Evolutionary conservation across 2,329 filamentous ascomycete species (phyloP).

Genomic region (Fusarium tuaranense): DNA sequence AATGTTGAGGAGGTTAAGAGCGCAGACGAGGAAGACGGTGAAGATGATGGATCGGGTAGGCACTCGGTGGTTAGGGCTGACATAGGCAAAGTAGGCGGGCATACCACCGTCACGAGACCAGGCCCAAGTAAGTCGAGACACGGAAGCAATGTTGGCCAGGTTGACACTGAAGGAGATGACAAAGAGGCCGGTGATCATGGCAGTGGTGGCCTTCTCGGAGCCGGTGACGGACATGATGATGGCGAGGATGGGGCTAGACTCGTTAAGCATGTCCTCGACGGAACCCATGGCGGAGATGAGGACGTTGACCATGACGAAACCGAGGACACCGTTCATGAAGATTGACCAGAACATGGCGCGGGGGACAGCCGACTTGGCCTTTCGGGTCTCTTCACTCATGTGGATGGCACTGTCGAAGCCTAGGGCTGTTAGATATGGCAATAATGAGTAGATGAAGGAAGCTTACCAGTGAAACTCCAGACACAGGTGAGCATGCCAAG

Average conservation of each 20-base stretch:
- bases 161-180: conserved; percentile 43
- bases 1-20: conserved; percentile 42
- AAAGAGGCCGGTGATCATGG: conserved; percentile 41
- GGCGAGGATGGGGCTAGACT: conserved; percentile 39
- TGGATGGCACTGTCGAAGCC: conserved; percentile 43
- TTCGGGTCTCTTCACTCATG: conserved; percentile 43
- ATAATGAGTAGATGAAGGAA: fast-evolving
- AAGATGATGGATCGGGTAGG: conserved; percentile 38
- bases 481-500: conserved; percentile 42
- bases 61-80: conserved; percentile 39
- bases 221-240: conserved; percentile 36
- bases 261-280: conserved; percentile 37
- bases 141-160: conserved; percentile 40
- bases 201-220: conserved; percentile 35
- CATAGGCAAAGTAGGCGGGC: conserved; percentile 40
- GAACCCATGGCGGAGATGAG: conserved; percentile 43
- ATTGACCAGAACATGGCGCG: conserved; percentile 46
- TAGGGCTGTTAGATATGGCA: not conserved
- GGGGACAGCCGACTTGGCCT: conserved; percentile 41
- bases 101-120: conserved; percentile 43
- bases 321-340: conserved; percentile 43
- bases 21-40: conserved; percentile 42
- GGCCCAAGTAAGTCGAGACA: conserved; percentile 42
- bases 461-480: conserved; percentile 42
- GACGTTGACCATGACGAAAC: conserved; percentile 44